These are phyloP conservation scores for Nannizziopsis barbatae DNA, from an alignment of 2,329 filamentous ascomycete genomes.

Conservation along the genomic window DNA sequence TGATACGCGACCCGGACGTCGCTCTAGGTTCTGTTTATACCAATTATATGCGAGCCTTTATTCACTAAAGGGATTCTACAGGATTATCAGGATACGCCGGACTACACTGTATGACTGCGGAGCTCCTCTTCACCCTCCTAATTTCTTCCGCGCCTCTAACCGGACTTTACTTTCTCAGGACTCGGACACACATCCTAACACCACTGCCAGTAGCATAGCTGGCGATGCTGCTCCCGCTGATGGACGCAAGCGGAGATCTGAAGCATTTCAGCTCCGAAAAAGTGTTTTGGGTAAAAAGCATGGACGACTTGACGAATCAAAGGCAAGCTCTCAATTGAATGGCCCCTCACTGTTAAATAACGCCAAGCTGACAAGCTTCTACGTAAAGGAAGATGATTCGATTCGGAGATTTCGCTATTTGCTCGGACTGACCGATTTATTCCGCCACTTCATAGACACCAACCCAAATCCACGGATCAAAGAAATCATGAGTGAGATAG, in stretches of 20 bases:
- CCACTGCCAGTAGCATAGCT: constrained; percentile 69
- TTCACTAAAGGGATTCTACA: constrained; percentile 18
- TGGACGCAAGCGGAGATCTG: constrained; percentile 72
- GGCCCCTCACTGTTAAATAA: too few species aligned
- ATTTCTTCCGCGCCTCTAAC: background rate
- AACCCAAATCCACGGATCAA: constrained; percentile 93
- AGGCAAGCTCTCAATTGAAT: constrained; percentile 43
- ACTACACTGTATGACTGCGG: constrained; percentile 44
- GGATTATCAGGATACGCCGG: constrained; percentile 49
- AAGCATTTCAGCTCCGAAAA: constrained; percentile 79
- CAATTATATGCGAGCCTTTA: background rate
- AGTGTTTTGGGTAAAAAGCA: constrained; percentile 94
- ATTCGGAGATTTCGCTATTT: constrained; percentile 91
- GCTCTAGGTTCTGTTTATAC: background rate
- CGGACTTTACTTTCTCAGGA: constrained; percentile 33
- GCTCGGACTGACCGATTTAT: constrained; percentile 86
- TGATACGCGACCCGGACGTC: constrained; percentile 1
- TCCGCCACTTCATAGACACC: constrained; percentile 96
- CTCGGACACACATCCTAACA: constrained; percentile 55
- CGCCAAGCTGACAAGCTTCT: constrained; percentile 11
- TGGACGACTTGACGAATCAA: constrained; percentile 79
- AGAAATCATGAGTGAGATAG: constrained; percentile 87
- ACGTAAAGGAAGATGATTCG: constrained; percentile 72
- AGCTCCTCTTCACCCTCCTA: constrained; percentile 4
- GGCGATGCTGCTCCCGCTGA: constrained; percentile 59